Base-by-base conservation (phyloP, 805 yeast genomes). In the Candida nemodendra region DNA sequence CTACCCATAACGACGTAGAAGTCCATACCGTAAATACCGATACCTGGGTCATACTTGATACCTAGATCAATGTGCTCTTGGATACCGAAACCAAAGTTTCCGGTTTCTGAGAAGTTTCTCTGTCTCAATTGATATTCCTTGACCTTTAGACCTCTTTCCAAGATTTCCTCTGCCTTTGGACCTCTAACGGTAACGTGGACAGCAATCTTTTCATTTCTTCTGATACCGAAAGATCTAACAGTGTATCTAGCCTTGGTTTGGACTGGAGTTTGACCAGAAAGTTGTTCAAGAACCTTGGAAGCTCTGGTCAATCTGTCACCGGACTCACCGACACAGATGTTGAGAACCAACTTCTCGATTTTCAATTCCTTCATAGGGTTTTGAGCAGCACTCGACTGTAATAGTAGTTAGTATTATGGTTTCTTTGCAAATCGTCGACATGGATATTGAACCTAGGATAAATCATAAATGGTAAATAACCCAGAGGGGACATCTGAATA, bases 251-350 rank as follows among this genome's bases (percentile, higher is more conserved):
- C 99, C 84, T 93, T 93, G 64, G 98, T 90, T 75, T 87, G 96
- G 64, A 93, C 99, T 72, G 99, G 99, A 66, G 99, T 93, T 80
- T 93, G 99, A 90, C 99, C 99, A 62, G 98, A 91, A 66, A 93
- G 85, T 81, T 93, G 99, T 80, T 93, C 99, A 70, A 93, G 82
- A 66, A 93, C 99, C 83, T 93, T 93, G 70, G 99, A 93, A 64
- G 99, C 99, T 86, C 99, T 91, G 80, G 99, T 93, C 74, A 93
- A 88, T 84, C 98, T 86, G 77, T 93, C 99, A 82, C 99, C 99
- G 75, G 97, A 90, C 79, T 93, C 99, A 80, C 99, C 99, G 74
- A 93, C 99, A 76, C 95, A 90, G 78, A 93, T 93, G 93, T 93
- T 93, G 76, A 93, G 86, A 76, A 93, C 97, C 76, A 93, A 84